Base-by-base conservation (phyloP, 768 basidiomycete genomes). In the Daedaleopsis nitida region DNA sequence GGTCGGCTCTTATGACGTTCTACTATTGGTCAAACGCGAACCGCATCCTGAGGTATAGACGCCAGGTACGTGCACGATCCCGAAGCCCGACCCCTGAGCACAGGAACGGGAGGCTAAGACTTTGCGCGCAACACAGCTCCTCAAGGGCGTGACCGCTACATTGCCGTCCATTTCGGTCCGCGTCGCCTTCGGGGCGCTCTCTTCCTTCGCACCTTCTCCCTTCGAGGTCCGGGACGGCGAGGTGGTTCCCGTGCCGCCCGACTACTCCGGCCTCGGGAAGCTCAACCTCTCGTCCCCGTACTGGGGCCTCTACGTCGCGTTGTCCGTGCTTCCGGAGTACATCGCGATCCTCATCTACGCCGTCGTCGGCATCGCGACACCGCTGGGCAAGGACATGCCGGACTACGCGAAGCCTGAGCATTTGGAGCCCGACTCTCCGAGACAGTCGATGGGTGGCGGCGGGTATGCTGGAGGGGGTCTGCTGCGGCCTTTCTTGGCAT, bases 321-420 rank as follows among this genome's bases (percentile, higher is more conserved):
- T 89, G 75, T 81, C 81, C 14, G 75, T 86, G 42, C 61, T 87
- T 43, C 84, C 83, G 82, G 88, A 90, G 72, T 84, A 76, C 65
- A 67, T 77, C 24, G 77, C 80, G 12, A 77, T 77, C 48, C 59
- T 77, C 39, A 74, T 87, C 52, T 89, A 77, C 61, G 59, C 64
- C 13, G 47, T 66, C 24, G 68, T 71, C 0, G 78, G 76, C 37
- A 67, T 54, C 6, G 2, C 11, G 13, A 24, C 35, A 3, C 53
- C 38, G 10, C 38, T 54, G 27, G 39, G n/a, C 32, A 19, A n/a
- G 39, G 53, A 54, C 42, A 19, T 14, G 37, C 13, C n/a, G 16
- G 52, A 6, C 23, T 53, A 53, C 37, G 42, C 42, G 12, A 43
- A 43, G 42, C 14, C 13, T 5, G 42, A 43, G 1, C 27, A 32